Base-by-base conservation (phyloP, 2,329 filamentous ascomycete species). In the Phialophora macrospora region DNA sequence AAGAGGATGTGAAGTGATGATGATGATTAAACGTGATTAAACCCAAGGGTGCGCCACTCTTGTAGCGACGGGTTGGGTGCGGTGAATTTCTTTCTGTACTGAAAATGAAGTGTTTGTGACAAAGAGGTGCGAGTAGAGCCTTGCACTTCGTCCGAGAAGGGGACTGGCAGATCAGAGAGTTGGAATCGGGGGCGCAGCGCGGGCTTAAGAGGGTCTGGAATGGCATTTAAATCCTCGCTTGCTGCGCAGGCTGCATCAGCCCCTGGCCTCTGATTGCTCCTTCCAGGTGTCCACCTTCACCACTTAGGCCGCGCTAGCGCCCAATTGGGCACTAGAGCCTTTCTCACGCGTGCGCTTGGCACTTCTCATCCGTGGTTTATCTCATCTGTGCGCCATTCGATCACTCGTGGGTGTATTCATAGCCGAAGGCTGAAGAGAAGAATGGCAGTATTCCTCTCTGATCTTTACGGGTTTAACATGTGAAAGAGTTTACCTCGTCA, bases 211-310 rank as follows among this genome's bases (percentile, higher is more conserved):
- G 63, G 56, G 67, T 67, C 67, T 67, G 59, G 65, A 65, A 63
- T 60, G 52, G 55, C 55, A 60, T 67, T 69, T 69, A 69, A 69
- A 69, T 69, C 62, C 67, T 69, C 65, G 64, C 67, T 69, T 67
- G 67, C 57, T 65, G 65, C 57, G 66, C 59, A 60, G 58, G 49
- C 48, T 54, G 59, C 52, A 60, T 62, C 49, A 52, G 65, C 65
- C 64, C 60, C 63, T 68, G 63, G 62, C 65, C 60, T 62, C 60
- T 65, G 67, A 65, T 65, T 68, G 62, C 67, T 63, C 62, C 55
- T 57, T 55, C 67, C 60, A 22, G 30, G 38, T 41, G 30, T 32
- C 62, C 52, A 52, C 62, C 54, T 55, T 51, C 32, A 44, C 55
- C 60, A 24, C 12, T 65, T 56, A 51, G 55, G 57, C 58, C 22